Base-by-base conservation (phyloP, 176 grass and related monocot genomes). In the Rhipidocladum racemiflorum region DNA sequence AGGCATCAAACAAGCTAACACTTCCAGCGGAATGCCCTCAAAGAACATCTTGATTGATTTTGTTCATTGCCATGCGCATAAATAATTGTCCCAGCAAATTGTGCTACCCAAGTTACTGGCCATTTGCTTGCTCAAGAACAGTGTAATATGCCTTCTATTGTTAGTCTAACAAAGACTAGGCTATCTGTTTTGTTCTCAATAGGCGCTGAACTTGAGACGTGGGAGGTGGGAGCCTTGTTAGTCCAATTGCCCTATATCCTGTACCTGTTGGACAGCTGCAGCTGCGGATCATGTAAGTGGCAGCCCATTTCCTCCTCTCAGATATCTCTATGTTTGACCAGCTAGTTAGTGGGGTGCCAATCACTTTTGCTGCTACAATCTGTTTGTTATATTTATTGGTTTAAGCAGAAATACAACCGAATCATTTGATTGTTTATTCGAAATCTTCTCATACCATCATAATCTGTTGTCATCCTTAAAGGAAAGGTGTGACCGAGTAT, bases 321-420 rank as follows among this genome's bases (percentile, higher is more conserved):
- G 39, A 25, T 66, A 60, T 78, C 15, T 68, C 57, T 64, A 5
- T 55, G 78, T 77, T 86, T 89, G 48, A 86, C 88, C 64, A 42
- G 28, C 56, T 72, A 32, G 77, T 56, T 81, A 82, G 88, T 85
- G 88, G 88, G 51, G 12, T 60, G 25, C 77, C 83, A 82, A 21
- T 86, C 46, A 86, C 72, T 81, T 39, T 44, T 43, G 82, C 62
- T 50, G 46, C 46, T 68, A 61, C 17, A 36, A 65, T 44, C 17
- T 21, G 14, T 79, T 14, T 74, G 36, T 40, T 55, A 16, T 57
- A 74, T 66, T 65, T 48, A 23, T 68, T 39, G 13, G n/a, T 23
- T 73, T 75, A 11, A 32, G 48, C 34, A 68, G n/a, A 79, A 51
- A 53, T 42, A 42, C n/a, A 44, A 21, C 1, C 6, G 53, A 63